Evolutionary conservation across 129 eudicot species (phyloP).

Genomic region (Flaveria bidentis): DNA sequence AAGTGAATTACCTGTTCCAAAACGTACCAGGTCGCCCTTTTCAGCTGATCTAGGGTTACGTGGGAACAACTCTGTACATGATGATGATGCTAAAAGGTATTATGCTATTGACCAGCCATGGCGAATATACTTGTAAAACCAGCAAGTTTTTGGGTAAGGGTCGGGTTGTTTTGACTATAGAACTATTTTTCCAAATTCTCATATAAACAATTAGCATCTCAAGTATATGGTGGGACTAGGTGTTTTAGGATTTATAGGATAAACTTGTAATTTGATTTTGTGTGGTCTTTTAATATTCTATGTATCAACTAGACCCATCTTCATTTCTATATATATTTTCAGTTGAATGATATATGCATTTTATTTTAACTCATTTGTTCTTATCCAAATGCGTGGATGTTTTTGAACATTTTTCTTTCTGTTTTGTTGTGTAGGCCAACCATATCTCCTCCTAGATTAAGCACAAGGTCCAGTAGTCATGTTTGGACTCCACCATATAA

Average conservation of each 20-base stretch:
- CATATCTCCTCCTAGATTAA: constrained; percentile 47
- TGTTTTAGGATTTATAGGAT: neutral
- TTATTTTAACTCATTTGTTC: neutral
- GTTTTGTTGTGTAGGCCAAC: constrained; percentile 34
- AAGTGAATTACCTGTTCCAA: constrained; percentile 45
- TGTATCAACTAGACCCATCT: neutral
- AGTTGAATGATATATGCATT: neutral
- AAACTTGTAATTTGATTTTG: neutral
- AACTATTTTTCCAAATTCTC: neutral
- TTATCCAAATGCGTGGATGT: neutral
- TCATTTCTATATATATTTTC: neutral
- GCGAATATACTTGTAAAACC: neutral
- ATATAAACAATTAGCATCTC: neutral
- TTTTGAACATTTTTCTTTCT: neutral
- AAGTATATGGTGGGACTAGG: neutral
- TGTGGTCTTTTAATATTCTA: neutral
- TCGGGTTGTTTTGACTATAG: neutral
- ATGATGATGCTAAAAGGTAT: constrained; percentile 67
- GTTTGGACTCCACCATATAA: constrained; percentile 38
- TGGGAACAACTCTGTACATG: constrained; percentile 37
- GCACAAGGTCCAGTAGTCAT: constrained; percentile 31
- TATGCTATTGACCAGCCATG: constrained; percentile 2
- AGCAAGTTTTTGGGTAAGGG: too few species aligned
- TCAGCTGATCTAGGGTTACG: constrained; percentile 39
- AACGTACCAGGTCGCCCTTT: constrained; percentile 69